Base-by-base conservation (phyloP, 768 basidiomycete genomes). In the Vararia minispora region DNA sequence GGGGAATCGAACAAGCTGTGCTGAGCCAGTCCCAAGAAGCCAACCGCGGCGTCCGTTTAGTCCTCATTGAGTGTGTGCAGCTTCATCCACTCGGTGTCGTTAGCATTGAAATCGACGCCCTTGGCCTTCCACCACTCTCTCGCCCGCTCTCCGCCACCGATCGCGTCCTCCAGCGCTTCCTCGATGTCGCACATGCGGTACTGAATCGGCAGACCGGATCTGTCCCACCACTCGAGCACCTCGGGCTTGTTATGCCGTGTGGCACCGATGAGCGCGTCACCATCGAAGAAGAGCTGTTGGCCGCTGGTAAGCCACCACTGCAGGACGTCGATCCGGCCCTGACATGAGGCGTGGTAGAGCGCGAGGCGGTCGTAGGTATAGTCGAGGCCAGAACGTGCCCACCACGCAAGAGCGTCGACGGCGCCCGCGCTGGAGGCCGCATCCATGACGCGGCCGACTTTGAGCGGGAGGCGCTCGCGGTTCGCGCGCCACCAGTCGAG, bases 131-230 rank as follows among this genome's bases (percentile, higher is more conserved):
- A 91, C 87, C 87, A 91, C 39, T 62, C 63, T 52, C 83, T 69
- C 9, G 79, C 83, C 33, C 65, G 71, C 44, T 78, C 72, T 10
- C 85, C 84, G n/a, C 79, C 80, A 6, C 79, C 79, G 35, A 86
- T 81, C 0, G 83, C 79, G 47, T 91, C 88, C 54, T 90, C 88
- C 49, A 91, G 57, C 3, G 88, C 88, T 63, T 90, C 88, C 53
- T 92, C 88, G 35, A 92, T 77, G 55, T 92, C 88, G 53, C 88
- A 90, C 71, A 88, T 77, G 37, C 89, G 73, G 58, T 88, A 92
- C 50, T 84, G 82, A 41, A 90, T 75, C 3, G 81, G 70, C 35
- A 90, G 62, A 6, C 80, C 80, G 28, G 74, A 80, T 51, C 71
- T 72, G 45, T 84, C 72, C 89, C 89, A 91, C 88, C 88, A 92